Evolutionary conservation across 768 basidiomycete genomes (phyloP).

Genomic region (Collybia mongolica): DNA sequence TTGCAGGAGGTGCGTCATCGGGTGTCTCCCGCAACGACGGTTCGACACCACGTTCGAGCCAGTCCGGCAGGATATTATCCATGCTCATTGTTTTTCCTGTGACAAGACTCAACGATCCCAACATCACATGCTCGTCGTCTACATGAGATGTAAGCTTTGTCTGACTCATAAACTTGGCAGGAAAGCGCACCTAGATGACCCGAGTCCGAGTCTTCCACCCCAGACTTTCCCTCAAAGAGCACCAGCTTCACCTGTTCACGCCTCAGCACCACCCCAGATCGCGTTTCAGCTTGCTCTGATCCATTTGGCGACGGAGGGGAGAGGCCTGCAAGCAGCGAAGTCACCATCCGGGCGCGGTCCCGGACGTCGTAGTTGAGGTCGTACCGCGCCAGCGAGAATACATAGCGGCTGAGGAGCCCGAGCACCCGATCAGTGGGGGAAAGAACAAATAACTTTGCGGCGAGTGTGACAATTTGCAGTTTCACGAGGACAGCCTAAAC

Average conservation of each 20-base stretch:
- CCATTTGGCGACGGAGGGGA: slow-evolving; percentile 27
- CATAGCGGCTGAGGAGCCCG: slow-evolving; percentile 61
- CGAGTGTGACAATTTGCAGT: slow-evolving; percentile 81
- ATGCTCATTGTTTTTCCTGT: slow-evolving; percentile 52
- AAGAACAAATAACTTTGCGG: slow-evolving; percentile 78
- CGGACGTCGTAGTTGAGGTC: slow-evolving; percentile 89
- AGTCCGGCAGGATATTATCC: slow-evolving; percentile 68
- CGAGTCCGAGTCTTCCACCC: slow-evolving; percentile 38
- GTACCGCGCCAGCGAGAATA: slow-evolving; percentile 83
- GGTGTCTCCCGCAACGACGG: slow-evolving; percentile 68
- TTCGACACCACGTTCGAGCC: slow-evolving; percentile 87
- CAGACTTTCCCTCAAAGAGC: slow-evolving; percentile 73
- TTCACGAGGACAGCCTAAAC: slow-evolving; percentile 65
- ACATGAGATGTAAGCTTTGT: slow-evolving; percentile 1
- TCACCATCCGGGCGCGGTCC: slow-evolving; percentile 83
- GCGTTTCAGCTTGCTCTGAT: slow-evolving; percentile 12
- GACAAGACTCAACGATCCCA: slow-evolving; percentile 70
- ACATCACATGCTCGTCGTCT: slow-evolving; percentile 38
- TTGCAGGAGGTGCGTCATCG: slow-evolving; percentile 42
- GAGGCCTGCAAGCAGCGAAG: slow-evolving; percentile 63
- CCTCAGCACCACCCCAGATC: slow-evolving; percentile 75
- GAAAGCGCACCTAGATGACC: slow-evolving; percentile 26
- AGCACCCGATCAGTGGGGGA: slow-evolving; percentile 52
- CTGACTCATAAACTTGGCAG: too few relatives aligned
- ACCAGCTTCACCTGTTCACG: slow-evolving; percentile 81